phyloP scores from a whole-genome alignment of 2,329 filamentous ascomycete species.

The Orbilia oligospora region DNA sequence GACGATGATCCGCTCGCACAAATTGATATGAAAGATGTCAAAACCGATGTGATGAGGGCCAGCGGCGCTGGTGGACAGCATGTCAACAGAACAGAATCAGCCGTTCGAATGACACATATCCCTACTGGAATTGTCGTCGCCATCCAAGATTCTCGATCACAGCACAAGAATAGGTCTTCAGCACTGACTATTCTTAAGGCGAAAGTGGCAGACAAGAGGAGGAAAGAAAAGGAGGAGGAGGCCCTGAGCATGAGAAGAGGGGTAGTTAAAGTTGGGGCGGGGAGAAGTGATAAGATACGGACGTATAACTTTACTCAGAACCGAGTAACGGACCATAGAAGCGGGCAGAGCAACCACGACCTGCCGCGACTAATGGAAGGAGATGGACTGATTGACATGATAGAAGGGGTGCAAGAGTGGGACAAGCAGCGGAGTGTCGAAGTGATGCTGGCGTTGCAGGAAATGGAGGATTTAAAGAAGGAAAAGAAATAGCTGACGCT shows the following conservation, averaged over 20 bases:
- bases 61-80: constrained; percentile 95
- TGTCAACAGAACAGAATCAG: constrained; percentile 98
- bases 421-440: constrained; percentile 81
- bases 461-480: constrained; percentile 66
- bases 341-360: constrained; percentile 83
- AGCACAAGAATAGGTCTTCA: constrained; percentile 87
- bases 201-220: constrained; percentile 76
- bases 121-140: constrained; percentile 88
- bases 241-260: constrained; percentile 80
- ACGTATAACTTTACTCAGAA: constrained; percentile 83
- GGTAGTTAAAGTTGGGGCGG: constrained; percentile 85
- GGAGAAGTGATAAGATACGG: constrained; percentile 91
- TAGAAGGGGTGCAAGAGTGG: constrained; percentile 84
- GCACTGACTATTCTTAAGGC: constrained; percentile 89
- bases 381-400: constrained; percentile 79
- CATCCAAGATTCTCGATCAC: constrained; percentile 93
- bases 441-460: constrained; percentile 76
- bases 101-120: constrained; percentile 89
- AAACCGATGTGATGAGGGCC: constrained; percentile 89
- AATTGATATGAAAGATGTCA: constrained; percentile 85
- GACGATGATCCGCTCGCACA: constrained; percentile 93
- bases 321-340: constrained; percentile 89
- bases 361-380: constrained; percentile 85
- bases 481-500: neutral
- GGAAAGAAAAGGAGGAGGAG: constrained; percentile 78